Conservation (phyloP, 2,329 filamentous ascomycete species). For the Trichoderma gracile region DNA sequence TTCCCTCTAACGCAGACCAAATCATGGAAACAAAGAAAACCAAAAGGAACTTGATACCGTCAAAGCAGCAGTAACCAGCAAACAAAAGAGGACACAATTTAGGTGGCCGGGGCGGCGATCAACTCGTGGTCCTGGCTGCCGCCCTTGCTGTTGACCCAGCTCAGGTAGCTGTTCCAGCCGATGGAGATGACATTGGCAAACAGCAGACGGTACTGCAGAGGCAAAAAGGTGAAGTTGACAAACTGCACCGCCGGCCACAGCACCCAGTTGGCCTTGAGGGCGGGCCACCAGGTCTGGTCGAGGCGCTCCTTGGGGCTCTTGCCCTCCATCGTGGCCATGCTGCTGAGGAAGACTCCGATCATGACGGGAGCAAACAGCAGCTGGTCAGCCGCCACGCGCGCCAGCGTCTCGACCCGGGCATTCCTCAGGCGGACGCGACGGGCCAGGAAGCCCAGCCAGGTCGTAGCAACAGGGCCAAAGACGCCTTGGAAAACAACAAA, state of each 20-base stretch:
- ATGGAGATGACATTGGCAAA: conserved; percentile 81
- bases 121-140: conserved; percentile 22
- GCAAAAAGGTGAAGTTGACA: conserved; percentile 84
- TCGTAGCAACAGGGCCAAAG: conserved; percentile 85
- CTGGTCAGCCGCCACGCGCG: conserved; percentile 81
- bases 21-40: neutral
- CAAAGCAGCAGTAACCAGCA: neutral
- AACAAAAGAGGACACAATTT: neutral
- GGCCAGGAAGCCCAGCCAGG: conserved; percentile 82
- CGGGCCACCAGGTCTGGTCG: conserved; percentile 66
- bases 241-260: conserved; percentile 86
- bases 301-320: conserved; percentile 63
- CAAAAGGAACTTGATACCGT: no score
- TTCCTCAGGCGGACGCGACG: conserved; percentile 64
- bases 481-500: conserved; percentile 51
- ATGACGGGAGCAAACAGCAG: conserved; percentile 80
- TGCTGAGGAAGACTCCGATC: conserved; percentile 76
- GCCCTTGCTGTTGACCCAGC: conserved; percentile 57
- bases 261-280: conserved; percentile 80
- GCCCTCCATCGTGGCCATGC: conserved; percentile 83
- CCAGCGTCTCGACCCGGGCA: conserved; percentile 68
- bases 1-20: neutral
- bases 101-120: conserved; percentile 22
- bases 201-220: conserved; percentile 77
- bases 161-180: conserved; percentile 67